phyloP scores from a whole-genome alignment of 2,329 filamentous ascomycete species.

The Rhexocercosporidium sp. region DNA sequence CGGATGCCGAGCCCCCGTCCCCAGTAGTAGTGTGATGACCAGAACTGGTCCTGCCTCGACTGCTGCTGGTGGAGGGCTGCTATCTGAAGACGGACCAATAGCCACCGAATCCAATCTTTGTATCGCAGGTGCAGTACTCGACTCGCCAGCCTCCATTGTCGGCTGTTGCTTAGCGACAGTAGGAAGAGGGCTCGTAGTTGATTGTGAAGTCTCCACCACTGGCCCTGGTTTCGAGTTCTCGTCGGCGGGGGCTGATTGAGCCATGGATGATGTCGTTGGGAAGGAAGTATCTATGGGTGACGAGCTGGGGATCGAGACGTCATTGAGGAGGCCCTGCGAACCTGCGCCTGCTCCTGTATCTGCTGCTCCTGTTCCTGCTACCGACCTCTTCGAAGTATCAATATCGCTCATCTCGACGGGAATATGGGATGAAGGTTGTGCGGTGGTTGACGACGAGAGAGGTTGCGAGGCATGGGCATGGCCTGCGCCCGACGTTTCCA shows the following conservation, averaged over 20 bases:
- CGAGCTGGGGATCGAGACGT: constrained; percentile 34
- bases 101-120: constrained; percentile 33
- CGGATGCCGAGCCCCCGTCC: constrained; percentile 81
- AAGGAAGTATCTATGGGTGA: constrained; percentile 30
- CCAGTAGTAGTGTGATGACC: constrained; percentile 82
- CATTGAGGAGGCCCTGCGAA: constrained; percentile 35
- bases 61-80: constrained; percentile 21
- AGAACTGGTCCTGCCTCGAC: constrained; percentile 53
- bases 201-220: not conserved
- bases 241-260: constrained; percentile 4
- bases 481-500: constrained; percentile 24
- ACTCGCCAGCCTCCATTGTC: constrained; percentile 14
- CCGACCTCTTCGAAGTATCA: constrained; percentile 28
- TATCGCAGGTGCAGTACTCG: constrained; percentile 22
- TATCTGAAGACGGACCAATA: constrained; percentile 34
- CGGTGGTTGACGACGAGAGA: constrained; percentile 20
- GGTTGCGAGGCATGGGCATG: constrained; percentile 21
- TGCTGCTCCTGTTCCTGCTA: constrained; percentile 1
- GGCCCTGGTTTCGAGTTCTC: constrained; percentile 13
- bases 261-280: constrained; percentile 16
- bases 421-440: constrained; percentile 21
- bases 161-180: constrained; percentile 15
- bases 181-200: constrained; percentile 20
- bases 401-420: constrained; percentile 37
- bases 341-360: constrained; percentile 24